Evolutionary conservation across 345 rosid genomes (phyloP), one percentile per base, ranked within the genome.

Genomic region (Stellera chamaejasme): DNA sequence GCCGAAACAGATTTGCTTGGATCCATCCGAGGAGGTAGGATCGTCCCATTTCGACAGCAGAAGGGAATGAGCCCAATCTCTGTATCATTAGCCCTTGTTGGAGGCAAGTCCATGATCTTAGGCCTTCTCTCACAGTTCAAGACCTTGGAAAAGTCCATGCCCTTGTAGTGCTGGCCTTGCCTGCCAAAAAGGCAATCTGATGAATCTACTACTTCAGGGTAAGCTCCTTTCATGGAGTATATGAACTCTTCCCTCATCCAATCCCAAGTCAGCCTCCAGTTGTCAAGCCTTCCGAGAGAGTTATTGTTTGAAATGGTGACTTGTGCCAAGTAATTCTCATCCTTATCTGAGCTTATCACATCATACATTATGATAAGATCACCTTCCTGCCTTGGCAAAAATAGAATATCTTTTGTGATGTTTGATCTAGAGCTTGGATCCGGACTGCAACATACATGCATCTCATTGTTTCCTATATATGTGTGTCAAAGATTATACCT

Each of bases 181-280:
- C 61, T 45, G 13, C 99, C 97, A 48, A 78, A 86, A 45, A 93
- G 60, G 70, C 99, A 93, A 25, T 67, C 82, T 0, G 86, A 58
- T 11, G 99, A 78, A 66, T 89, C 99, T 46, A 87, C 88, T 42
- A 77, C 50, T 47, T 54, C 66, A 5, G 99, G 96, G 74, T 89
- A 93, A 70, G 97, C 97, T 6, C 99, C 99, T 67, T 76, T 89
- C 81, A 86, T 86, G 14, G 81, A 11, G 62, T 69, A 60, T 65
- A 93, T 87, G 56, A 93, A 93, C 68, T 93, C 99, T 11, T 80
- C 86, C 3, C 57, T 64, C 96, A 76, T 87, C 99, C 99, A 93
- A 60, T 89, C 91, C 79, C 87, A 93, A 71, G 96, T 93, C 58
- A 93, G 68, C 53, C 84, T 76, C 99, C 99, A 93, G 70, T 89